Evolutionary conservation across 2,329 filamentous ascomycete genomes (phyloP).

Genomic region (Venturia effusa): DNA sequence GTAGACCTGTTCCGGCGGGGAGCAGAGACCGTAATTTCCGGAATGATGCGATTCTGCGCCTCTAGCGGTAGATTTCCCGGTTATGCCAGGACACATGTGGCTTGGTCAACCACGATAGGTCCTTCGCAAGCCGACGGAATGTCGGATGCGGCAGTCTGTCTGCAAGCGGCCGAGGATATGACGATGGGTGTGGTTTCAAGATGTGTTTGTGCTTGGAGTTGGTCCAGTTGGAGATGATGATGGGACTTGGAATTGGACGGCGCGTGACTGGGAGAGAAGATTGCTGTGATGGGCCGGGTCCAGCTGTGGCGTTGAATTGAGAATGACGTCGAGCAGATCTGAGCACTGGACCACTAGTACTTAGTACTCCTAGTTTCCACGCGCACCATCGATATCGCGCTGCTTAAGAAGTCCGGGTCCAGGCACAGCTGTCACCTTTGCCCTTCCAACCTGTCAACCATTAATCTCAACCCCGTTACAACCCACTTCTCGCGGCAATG

Average conservation of each 20-base stretch:
- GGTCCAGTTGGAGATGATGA: too few relatives aligned
- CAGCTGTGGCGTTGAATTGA: background rate
- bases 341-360: too few relatives aligned
- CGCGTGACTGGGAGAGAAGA: too few relatives aligned
- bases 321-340: background rate
- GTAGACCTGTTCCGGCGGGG: background rate
- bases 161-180: background rate
- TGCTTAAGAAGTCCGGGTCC: background rate
- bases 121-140: background rate
- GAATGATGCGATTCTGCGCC: background rate
- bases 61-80: background rate
- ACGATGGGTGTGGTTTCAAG: background rate
- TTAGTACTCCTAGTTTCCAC: background rate
- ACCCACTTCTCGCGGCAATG: conserved; percentile 35
- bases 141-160: background rate
- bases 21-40: background rate
- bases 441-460: background rate
- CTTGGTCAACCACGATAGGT: background rate
- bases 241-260: too few relatives aligned
- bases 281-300: too few relatives aligned
- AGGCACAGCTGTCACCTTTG: background rate
- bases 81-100: background rate
- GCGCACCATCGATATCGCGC: background rate
- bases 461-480: background rate
- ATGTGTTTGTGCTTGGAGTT: background rate